Base-by-base conservation (phyloP, 495 filamentous ascomycete species). In the Niebla homalea region DNA sequence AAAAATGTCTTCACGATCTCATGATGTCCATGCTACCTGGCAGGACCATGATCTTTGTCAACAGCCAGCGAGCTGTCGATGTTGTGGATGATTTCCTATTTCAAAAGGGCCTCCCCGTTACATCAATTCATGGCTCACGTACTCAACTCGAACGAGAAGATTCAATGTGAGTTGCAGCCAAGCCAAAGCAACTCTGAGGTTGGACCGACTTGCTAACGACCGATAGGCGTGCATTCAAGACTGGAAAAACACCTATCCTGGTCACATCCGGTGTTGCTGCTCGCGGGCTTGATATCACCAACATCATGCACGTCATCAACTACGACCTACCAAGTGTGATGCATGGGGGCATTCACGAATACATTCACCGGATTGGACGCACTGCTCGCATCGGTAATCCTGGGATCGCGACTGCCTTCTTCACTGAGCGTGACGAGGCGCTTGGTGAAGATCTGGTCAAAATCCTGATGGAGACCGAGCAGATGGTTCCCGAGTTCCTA, bases 111-210 rank as follows among this genome's bases (percentile, higher is more conserved):
- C 63, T 96, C 1, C 92, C 92, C 0, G 80, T 74, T 20, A 90
- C 87, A 0, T 92, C 87, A 0, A 92, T 98, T 54, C 92, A 97
- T 58, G 62, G 77, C 10, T 85, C 86, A 49, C 86, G 89, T 46
- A 94, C 84, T 26, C 92, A 98, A 66, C 76, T 74, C 56, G 92
- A 97, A 70, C 84, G 92, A 52, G 92, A 98, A 63, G 90, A 94
- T 63, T 81, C 90, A 3, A 73, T 98, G 81, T 83, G 66, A 70
- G 79, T 72, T 37, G n/a, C 2, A 22, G 14, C 35, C 21, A 15
- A 6, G 22, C 16, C 15, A 12, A 43, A 14, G 15, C 12, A 3
- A 10, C 41, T 29, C 5, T 12, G 4, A 23, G 26, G 46, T 39
- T 21, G 10, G 25, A 15, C 38, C n/a, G 16, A 48, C 5, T 15